These are phyloP conservation scores for Kazachstania sp. DNA, from an alignment of 1,139 yeast genomes.

Conservation along the genomic window DNA sequence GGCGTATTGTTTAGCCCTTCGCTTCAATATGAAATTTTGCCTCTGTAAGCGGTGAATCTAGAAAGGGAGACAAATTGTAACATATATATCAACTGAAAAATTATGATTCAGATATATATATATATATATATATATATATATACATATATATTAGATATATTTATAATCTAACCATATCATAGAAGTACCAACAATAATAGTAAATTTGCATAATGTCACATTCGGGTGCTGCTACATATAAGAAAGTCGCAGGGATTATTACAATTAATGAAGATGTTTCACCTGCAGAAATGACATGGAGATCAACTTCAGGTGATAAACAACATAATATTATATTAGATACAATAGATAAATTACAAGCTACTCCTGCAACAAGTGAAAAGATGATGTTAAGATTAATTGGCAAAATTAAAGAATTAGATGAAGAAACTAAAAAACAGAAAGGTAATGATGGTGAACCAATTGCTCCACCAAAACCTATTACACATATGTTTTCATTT, in stretches of 20 bases:
- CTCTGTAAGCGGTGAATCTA: no score
- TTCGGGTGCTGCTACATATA: conserved; percentile 61
- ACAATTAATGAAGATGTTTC: conserved; percentile 55
- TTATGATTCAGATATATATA: no score
- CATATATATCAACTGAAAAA: no score
- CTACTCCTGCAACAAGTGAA: conserved; percentile 62
- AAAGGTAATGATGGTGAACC: conserved; percentile 30
- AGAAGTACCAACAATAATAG: no score
- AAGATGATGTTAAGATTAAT: conserved; percentile 60
- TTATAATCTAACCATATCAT: no score
- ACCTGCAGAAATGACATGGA: conserved; percentile 62
- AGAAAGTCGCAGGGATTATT: conserved; percentile 60
- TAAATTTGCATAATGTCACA: conserved; percentile 27
- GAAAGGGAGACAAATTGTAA: no score
- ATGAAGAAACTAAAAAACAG: conserved; percentile 13
- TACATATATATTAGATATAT: no score
- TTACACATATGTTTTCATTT: conserved; percentile 48
- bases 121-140: no score
- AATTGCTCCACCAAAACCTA: conserved; percentile 37
- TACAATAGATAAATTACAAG: conserved; percentile 54
- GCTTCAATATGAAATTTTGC: no score
- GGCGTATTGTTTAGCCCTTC: no score
- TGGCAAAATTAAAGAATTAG: conserved; percentile 33
- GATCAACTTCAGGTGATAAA: conserved; percentile 55
- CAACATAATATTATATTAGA: conserved; percentile 41